Evolutionary conservation across 2,329 filamentous ascomycete genomes (phyloP).

Genomic region (Thielaviopsis ethacetica): DNA sequence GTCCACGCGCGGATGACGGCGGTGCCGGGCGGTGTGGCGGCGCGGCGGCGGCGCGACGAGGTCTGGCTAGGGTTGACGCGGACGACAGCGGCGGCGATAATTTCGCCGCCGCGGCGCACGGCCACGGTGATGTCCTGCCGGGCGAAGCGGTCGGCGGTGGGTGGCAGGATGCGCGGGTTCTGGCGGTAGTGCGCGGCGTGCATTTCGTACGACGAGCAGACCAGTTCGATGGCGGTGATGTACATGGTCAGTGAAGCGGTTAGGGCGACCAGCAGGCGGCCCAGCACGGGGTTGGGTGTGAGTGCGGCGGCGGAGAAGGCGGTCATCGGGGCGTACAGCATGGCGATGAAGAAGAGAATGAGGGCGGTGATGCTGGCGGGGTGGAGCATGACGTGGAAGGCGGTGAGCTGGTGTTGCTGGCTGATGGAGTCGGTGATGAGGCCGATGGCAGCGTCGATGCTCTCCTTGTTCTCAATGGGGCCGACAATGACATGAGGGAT

Average conservation of each 20-base stretch:
- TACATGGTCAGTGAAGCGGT: conserved; percentile 46
- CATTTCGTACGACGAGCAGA: conserved; percentile 44
- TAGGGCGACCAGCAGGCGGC: conserved; percentile 36
- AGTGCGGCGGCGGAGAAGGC: conserved; percentile 15
- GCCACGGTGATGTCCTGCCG: conserved; percentile 42
- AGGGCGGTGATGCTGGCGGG: conserved; percentile 33
- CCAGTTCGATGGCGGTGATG: conserved; percentile 42
- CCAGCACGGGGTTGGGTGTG: conserved; percentile 27
- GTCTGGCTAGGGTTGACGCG: conserved; percentile 18
- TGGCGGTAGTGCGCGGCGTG: conserved; percentile 46
- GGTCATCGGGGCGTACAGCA: conserved; percentile 28
- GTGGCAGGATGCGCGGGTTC: conserved; percentile 33
- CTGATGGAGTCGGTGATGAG: conserved; percentile 69
- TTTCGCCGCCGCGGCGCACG: conserved; percentile 34
- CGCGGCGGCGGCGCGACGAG: conserved; percentile 20
- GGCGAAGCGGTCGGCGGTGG: conserved; percentile 15
- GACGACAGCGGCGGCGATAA: conserved; percentile 57
- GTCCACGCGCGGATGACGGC: conserved; percentile 74
- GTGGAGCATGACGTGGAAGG: conserved; percentile 46
- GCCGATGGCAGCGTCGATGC: conserved; percentile 50
- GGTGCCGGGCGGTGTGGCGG: conserved; percentile 26
- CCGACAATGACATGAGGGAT: conserved; percentile 44
- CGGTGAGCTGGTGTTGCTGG: conserved; percentile 59
- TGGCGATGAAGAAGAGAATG: conserved; percentile 21
- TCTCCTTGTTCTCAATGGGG: conserved; percentile 31